Base-by-base conservation (phyloP, 2,329 filamentous ascomycete species). In the Ilyonectria destructans region DNA sequence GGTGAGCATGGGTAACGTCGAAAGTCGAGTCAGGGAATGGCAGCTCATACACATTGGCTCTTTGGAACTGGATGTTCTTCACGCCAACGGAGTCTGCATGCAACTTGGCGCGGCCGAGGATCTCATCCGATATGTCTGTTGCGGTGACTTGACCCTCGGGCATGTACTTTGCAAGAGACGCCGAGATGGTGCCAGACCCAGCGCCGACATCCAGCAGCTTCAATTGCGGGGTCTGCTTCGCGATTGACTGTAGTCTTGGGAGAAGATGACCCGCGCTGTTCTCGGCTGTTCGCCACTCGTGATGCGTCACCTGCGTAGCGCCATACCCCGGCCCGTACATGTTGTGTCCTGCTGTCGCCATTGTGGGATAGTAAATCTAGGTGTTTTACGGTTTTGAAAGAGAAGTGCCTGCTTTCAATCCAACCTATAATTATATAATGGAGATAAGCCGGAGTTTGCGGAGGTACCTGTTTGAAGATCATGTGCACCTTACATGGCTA, bases 181-280 rank as follows among this genome's bases (percentile, higher is more conserved):
- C 77, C 4, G 85, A 84, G 72, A 88, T 87, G 33, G 83, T 85
- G 2, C 85, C 85, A 1, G 86, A 84, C 0, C 85, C 85, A 62
- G 84, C 85, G 48, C 85, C 85, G 10, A 86, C 80, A 58, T 87
- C 85, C 43, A 87, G 80, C 23, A 87, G 76, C 33, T 73, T 76
- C 52, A 83, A 75, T 0, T 77, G 69, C 6, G 79, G 75, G n/a
- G 82, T 80, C 1, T 58, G 54, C 12, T 59, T 58, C 1, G 33
- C 73, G 17, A 71, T 64, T 17, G 70, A 35, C 21, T 73, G 58
- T 45, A 87, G 78, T 59, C 82, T 75, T 0, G 83, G 82, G 1
- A 86, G 62, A 1, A 87, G 76, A 71, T 85, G 82, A n/a, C 76
- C 74, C 4, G 84, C 85, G 63, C 82, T 83, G 31, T 81, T 80